Conservation (phyloP, 2,329 filamentous ascomycete genomes). For the Fusarium sp. region DNA sequence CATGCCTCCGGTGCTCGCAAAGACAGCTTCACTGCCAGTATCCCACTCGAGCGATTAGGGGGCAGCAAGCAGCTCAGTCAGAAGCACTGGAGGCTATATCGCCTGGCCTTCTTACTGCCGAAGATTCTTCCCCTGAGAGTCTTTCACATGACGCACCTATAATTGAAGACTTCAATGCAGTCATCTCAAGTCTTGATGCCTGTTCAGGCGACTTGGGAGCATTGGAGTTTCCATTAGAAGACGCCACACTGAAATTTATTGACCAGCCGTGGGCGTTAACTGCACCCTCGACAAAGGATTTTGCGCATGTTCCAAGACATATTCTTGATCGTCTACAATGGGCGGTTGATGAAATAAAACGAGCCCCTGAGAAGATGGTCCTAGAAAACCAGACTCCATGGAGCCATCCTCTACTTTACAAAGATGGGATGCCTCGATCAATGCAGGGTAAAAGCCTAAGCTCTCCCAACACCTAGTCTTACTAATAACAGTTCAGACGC, state of each 20-base stretch:
- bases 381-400: constrained; percentile 62
- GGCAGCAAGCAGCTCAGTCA: not conserved
- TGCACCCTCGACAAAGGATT: constrained; percentile 37
- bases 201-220: constrained; percentile 16
- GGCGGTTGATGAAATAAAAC: constrained; percentile 63
- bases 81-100: constrained; percentile 16
- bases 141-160: not conserved
- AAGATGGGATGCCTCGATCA: constrained; percentile 60
- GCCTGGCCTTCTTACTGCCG: constrained; percentile 13
- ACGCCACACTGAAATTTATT: constrained; percentile 35
- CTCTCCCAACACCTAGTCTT: not conserved
- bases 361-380: constrained; percentile 61
- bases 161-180: constrained; percentile 30
- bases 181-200: constrained; percentile 30
- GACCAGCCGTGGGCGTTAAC: constrained; percentile 38
- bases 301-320: constrained; percentile 41
- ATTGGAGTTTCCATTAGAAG: constrained; percentile 28
- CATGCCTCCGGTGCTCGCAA: constrained; percentile 63
- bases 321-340: constrained; percentile 52
- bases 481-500: constrained; percentile 55
- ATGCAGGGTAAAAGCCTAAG: constrained; percentile 59
- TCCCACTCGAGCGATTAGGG: constrained; percentile 36
- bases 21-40: constrained; percentile 62
- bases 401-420: constrained; percentile 64
- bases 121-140: constrained; percentile 5